A percentile compares a stretch with the other conserved stretches of the same genome.
phyloP scores from a whole-genome alignment of 2,329 filamentous ascomycete genomes.

The Epichloe baconii region DNA sequence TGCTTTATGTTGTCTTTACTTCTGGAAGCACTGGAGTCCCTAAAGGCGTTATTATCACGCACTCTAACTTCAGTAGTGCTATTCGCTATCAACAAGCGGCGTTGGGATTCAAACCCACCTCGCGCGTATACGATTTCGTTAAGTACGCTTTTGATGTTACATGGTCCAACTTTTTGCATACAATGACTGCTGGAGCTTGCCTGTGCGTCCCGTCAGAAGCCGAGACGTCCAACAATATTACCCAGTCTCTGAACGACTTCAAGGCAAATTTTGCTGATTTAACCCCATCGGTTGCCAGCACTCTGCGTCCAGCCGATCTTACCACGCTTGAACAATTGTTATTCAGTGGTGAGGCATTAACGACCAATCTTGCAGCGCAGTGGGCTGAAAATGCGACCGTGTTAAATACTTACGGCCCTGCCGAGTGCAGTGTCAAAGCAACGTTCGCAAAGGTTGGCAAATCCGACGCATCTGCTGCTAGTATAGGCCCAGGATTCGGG shows the following conservation, averaged over 20 bases:
- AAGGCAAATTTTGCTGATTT: constrained; percentile 30
- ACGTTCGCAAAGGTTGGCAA: neutral
- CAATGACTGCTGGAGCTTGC: constrained; percentile 5
- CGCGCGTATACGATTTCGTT: constrained; percentile 6
- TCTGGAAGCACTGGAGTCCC: constrained; percentile 13
- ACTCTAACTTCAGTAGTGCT: constrained; percentile 5
- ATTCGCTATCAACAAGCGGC: constrained; percentile 1
- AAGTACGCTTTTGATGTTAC: constrained; percentile 7
- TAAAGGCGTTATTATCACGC: constrained; percentile 10
- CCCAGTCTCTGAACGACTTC: constrained; percentile 24
- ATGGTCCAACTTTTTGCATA: constrained; percentile 5
- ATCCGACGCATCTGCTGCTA: neutral
- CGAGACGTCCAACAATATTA: constrained; percentile 33
- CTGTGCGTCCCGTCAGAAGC: constrained; percentile 13
- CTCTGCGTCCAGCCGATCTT: constrained; percentile 10
- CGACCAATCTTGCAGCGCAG: neutral
- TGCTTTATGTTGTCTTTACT: constrained; percentile 9
- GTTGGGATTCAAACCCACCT: constrained; percentile 2
- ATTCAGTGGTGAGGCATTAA: constrained; percentile 3
- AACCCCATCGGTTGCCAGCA: constrained; percentile 28
- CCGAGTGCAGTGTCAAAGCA: constrained; percentile 3
- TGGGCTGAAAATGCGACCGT: neutral
- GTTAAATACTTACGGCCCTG: constrained; percentile 4
- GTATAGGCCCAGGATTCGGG: constrained; percentile 4
- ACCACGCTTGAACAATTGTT: neutral